phyloP scores from a whole-genome alignment of 768 basidiomycete genomes.

The Mycena sanguinolenta region DNA sequence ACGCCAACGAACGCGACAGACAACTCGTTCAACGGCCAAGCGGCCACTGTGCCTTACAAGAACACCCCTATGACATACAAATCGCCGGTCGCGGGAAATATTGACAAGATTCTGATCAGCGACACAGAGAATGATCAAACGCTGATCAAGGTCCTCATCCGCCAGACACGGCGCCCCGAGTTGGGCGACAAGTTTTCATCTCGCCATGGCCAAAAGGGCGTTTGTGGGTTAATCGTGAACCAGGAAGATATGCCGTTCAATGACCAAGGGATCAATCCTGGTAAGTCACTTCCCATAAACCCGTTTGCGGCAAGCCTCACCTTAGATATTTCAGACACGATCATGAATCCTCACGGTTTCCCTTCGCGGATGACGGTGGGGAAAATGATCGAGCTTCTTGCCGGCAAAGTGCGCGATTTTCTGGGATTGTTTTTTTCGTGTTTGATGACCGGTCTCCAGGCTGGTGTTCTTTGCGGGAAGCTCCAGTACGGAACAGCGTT shows the following conservation, averaged over 20 bases:
- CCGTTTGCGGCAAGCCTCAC: constrained; percentile 4
- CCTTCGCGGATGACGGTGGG: constrained; percentile 99
- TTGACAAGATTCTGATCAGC: constrained; percentile 98
- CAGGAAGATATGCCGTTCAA: constrained; percentile 99
- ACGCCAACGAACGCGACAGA: constrained; percentile 95
- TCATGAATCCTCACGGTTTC: constrained; percentile 99
- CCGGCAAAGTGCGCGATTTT: constrained; percentile 79
- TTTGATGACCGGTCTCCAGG: constrained; percentile 59
- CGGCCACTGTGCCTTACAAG: constrained; percentile 88
- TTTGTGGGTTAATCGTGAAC: constrained; percentile 98
- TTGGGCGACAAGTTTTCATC: constrained; percentile 99
- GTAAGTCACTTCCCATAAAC: constrained; percentile 55
- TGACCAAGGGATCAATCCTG: constrained; percentile 94
- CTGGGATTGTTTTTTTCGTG: constrained; percentile 3
- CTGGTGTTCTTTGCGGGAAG: constrained; percentile 90
- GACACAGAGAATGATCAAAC: constrained; percentile 98
- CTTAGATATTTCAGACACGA: constrained; percentile 74
- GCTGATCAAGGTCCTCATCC: constrained; percentile 95
- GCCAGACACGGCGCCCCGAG: constrained; percentile 96
- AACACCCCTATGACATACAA: constrained; percentile 95
- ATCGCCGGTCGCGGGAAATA: constrained; percentile 90
- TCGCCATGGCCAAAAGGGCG: constrained; percentile 98
- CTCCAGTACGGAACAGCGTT: constrained; percentile 97
- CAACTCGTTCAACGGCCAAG: constrained; percentile 88
- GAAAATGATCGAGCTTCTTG: constrained; percentile 98